A percentile compares a stretch with the other conserved stretches of the same genome.
Conservation (phyloP, 108 stramenopile genomes). For the Discostella pseudostelligera region DNA sequence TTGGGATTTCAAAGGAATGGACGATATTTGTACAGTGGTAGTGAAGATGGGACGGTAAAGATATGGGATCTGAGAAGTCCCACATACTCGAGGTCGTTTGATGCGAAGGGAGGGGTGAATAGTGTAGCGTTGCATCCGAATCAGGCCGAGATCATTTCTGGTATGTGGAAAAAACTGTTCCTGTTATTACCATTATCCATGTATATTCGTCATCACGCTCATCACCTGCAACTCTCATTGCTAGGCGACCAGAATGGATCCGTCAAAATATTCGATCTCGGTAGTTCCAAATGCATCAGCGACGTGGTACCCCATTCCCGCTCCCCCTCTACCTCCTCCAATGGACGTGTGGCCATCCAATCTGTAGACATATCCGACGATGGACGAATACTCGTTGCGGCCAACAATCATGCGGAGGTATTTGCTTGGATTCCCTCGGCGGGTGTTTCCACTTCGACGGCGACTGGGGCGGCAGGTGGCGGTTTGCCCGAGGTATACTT, state of each 20-base stretch:
- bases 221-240: no score
- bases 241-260: conserved; percentile 84
- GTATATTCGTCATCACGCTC: background rate
- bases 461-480: conserved; percentile 4
- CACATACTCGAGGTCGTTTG: conserved; percentile 87
- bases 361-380: conserved; percentile 84
- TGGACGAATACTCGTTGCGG: conserved; percentile 74
- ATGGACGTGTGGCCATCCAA: conserved; percentile 75
- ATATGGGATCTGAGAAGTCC: conserved; percentile 93
- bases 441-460: conserved; percentile 16
- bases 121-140: conserved; percentile 92
- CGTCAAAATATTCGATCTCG: conserved; percentile 86
- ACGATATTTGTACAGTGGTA: conserved; percentile 87
- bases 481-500: conserved; percentile 60
- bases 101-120: conserved; percentile 85
- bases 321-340: conserved; percentile 38
- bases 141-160: conserved; percentile 92
- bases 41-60: conserved; percentile 86
- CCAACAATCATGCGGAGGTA: conserved; percentile 84
- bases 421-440: conserved; percentile 83
- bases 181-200: conserved; percentile 8
- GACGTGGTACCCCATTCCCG: conserved; percentile 70
- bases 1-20: conserved; percentile 96
- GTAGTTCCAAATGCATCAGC: conserved; percentile 64
- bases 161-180: conserved; percentile 26